Evolutionary conservation across 2,329 filamentous ascomycete genomes (phyloP).

Genomic region (Talaromyces sp.): DNA sequence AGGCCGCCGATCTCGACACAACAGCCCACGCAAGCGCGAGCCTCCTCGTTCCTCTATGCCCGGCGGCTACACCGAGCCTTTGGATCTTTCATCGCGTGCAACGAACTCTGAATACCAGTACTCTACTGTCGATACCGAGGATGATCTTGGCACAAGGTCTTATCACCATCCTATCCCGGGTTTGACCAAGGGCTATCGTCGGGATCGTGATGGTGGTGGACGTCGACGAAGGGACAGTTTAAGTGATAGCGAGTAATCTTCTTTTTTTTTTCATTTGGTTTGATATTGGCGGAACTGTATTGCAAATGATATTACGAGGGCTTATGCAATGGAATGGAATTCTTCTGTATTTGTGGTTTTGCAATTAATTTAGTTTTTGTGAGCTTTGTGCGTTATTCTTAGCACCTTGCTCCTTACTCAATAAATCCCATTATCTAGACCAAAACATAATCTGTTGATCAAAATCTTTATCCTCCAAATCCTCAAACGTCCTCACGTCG

Average conservation of each 20-base stretch:
- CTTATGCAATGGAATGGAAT: neutral
- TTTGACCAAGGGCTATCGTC: constrained; percentile 40
- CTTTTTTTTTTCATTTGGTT: neutral
- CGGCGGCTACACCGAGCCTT: constrained; percentile 38
- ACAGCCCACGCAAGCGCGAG: constrained; percentile 27
- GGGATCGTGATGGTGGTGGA: constrained; percentile 25
- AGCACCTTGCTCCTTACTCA: neutral
- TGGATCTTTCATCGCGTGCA: constrained; percentile 36
- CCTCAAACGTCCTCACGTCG: neutral
- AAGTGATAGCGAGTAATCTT: constrained; percentile 44
- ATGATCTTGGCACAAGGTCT: constrained; percentile 44
- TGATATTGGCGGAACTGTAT: neutral
- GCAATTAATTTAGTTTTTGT: neutral
- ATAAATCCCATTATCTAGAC: neutral
- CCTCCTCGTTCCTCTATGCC: constrained; percentile 26
- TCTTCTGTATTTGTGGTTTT: neutral
- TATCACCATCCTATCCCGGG: constrained; percentile 55
- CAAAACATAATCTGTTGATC: constrained; percentile 3
- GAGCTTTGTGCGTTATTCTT: neutral
- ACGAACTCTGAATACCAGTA: constrained; percentile 36
- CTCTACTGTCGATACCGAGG: constrained; percentile 29
- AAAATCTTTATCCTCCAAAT: constrained; percentile 1
- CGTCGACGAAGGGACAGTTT: constrained; percentile 46
- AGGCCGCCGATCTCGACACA: constrained; percentile 10
- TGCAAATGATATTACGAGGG: neutral